phyloP scores from a whole-genome alignment of 2,329 filamentous ascomycete species.

The Fusarium mexicanum region DNA sequence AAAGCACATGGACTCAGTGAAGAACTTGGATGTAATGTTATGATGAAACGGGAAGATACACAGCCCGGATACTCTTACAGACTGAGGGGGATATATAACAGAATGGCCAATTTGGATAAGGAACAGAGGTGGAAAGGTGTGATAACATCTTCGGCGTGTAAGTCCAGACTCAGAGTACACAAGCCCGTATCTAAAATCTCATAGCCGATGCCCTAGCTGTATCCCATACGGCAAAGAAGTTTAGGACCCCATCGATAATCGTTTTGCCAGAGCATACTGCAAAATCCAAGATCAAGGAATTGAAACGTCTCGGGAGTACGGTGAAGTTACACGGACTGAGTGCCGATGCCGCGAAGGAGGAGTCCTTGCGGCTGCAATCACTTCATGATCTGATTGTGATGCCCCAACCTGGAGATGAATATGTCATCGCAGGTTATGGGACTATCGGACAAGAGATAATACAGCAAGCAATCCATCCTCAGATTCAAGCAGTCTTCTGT shows the following conservation, averaged over 20 bases:
- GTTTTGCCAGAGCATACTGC: neutral
- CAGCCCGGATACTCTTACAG: neutral
- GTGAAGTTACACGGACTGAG: neutral
- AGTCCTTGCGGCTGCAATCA: neutral
- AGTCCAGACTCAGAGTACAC: neutral
- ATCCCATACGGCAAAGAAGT: neutral
- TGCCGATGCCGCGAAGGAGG: rapidly evolving
- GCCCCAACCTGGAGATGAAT: neutral
- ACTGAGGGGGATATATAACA: neutral
- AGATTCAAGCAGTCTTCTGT: neutral
- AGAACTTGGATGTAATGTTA: neutral
- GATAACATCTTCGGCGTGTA: neutral
- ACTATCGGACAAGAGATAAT: neutral
- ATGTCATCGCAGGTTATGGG: neutral
- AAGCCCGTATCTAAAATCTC: neutral
- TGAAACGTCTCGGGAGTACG: neutral
- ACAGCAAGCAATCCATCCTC: too few relatives aligned
- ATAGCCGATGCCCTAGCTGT: neutral
- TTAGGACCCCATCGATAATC: neutral
- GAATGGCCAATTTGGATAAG: neutral
- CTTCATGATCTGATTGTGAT: neutral
- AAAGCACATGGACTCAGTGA: neutral
- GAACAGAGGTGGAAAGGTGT: neutral
- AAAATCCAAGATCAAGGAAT: neutral
- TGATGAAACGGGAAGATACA: neutral